A percentile compares a stretch with the other conserved stretches of the same genome.
These are phyloP conservation scores for Saccharomyces kudriavzevii DNA, from an alignment of 805 yeast genomes.

Conservation along the genomic window DNA sequence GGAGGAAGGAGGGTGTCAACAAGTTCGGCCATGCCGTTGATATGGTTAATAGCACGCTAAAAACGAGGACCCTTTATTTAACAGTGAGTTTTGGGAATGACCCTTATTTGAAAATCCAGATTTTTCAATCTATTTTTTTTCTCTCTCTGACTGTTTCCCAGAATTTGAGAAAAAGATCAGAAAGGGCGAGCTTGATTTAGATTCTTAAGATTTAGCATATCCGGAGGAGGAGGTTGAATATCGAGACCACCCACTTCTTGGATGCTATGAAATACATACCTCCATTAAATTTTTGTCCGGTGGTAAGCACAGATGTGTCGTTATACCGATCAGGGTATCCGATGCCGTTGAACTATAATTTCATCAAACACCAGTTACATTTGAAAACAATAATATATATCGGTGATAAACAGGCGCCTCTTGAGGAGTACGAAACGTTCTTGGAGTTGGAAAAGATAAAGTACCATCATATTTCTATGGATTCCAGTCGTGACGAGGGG, in stretches of 20 bases:
- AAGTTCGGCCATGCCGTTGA: background rate
- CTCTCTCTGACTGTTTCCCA: background rate
- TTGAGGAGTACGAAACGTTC: conserved; percentile 60
- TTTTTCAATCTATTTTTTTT: background rate
- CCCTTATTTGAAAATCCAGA: background rate
- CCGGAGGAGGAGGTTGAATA: background rate
- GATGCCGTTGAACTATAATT: conserved; percentile 75
- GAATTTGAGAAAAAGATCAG: background rate
- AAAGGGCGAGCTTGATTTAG: background rate
- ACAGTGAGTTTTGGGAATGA: background rate
- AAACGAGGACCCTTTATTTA: background rate
- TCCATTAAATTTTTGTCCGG: conserved; percentile 83
- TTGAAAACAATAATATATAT: conserved; percentile 74
- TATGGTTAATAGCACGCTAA: background rate
- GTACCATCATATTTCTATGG: conserved; percentile 56
- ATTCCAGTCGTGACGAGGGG: conserved; percentile 69
- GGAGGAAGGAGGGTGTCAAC: background rate
- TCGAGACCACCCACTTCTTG: background rate
- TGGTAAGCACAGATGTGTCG: conserved; percentile 55
- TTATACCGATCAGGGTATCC: conserved; percentile 93
- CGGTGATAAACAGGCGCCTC: conserved; percentile 61
- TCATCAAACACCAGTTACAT: conserved; percentile 53
- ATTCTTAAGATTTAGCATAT: background rate
- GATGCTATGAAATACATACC: conserved; percentile 48
- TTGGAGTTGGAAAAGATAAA: conserved; percentile 44